Percentiles rank a stretch among this genome's conserved stretches.
phyloP scores from a whole-genome alignment of 257 asterid species.

The Solanum virginianum region DNA sequence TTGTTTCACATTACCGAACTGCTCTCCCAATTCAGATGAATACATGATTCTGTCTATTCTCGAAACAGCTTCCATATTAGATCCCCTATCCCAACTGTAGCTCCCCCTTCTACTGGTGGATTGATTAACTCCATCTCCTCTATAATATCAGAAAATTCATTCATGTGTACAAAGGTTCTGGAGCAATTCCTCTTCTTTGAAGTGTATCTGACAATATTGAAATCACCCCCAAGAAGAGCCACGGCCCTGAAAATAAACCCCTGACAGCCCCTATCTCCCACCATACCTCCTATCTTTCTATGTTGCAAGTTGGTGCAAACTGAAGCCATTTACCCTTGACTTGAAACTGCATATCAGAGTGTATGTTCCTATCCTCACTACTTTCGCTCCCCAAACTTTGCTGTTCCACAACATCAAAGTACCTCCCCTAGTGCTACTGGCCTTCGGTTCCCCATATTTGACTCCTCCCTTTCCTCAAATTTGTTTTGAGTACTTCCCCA shows the following conservation, averaged over 20 bases:
- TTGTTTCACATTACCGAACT: neutral
- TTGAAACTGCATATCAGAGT: no score
- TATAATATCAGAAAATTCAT: neutral
- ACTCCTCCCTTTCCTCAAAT: neutral
- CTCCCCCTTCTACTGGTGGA: neutral
- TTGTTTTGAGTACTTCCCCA: neutral
- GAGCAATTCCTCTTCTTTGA: neutral
- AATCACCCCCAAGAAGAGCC: neutral
- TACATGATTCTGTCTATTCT: neutral
- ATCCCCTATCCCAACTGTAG: neutral
- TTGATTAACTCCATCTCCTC: neutral
- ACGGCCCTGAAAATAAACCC: neutral
- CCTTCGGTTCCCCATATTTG: neutral
- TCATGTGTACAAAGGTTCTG: neutral
- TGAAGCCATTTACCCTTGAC: neutral
- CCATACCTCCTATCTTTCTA: neutral
- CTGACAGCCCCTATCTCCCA: neutral
- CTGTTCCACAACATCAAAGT: no score
- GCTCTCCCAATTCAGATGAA: no score
- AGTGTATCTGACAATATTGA: neutral
- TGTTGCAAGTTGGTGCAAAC: neutral
- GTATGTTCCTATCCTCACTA: neutral
- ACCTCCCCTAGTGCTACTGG: no score
- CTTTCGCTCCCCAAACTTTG: no score
- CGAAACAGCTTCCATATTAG: neutral